Percentiles rank a stretch among this genome's conserved stretches.
Evolutionary conservation across 768 basidiomycete genomes (phyloP).

Genomic region (Scleroderma bovista): DNA sequence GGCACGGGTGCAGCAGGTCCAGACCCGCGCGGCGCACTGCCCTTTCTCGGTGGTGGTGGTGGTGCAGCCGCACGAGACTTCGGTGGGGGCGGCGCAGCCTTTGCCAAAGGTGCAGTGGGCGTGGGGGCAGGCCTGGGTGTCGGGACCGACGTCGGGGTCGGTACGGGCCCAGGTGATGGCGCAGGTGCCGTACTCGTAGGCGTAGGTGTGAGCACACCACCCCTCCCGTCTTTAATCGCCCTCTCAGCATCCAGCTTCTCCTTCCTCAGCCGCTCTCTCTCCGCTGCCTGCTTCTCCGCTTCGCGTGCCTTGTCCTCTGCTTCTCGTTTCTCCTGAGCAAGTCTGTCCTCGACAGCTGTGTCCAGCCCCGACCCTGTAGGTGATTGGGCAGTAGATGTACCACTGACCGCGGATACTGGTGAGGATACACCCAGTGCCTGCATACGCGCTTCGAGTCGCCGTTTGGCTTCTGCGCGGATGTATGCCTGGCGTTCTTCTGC

Average conservation of each 20-base stretch:
- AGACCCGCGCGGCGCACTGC: background rate
- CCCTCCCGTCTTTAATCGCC: conserved; percentile 47
- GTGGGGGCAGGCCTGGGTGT: conserved; percentile 23
- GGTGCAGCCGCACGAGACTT: conserved; percentile 35
- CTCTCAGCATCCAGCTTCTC: conserved; percentile 76
- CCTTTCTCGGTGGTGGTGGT: conserved; percentile 31
- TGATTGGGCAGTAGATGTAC: conserved; percentile 31
- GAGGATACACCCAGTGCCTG: conserved; percentile 72
- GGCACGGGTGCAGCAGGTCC: background rate
- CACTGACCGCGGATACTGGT: conserved; percentile 19
- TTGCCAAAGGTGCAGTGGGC: conserved; percentile 31
- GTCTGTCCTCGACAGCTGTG: conserved; percentile 75
- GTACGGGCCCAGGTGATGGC: conserved; percentile 35
- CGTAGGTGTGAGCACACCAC: conserved; percentile 26
- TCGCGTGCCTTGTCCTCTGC: conserved; percentile 78
- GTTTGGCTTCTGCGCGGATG: conserved; percentile 73
- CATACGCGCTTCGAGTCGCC: conserved; percentile 80
- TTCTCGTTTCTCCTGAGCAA: conserved; percentile 83
- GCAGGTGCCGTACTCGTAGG: conserved; percentile 33
- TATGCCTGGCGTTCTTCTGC: conserved; percentile 76
- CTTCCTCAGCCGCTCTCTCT: conserved; percentile 64
- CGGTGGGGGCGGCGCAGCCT: conserved; percentile 30
- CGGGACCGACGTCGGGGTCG: conserved; percentile 28
- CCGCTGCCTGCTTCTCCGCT: conserved; percentile 79
- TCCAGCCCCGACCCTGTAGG: conserved; percentile 43